phyloP scores from a whole-genome alignment of 495 filamentous ascomycete species.

The Wilcoxina mikolae region DNA sequence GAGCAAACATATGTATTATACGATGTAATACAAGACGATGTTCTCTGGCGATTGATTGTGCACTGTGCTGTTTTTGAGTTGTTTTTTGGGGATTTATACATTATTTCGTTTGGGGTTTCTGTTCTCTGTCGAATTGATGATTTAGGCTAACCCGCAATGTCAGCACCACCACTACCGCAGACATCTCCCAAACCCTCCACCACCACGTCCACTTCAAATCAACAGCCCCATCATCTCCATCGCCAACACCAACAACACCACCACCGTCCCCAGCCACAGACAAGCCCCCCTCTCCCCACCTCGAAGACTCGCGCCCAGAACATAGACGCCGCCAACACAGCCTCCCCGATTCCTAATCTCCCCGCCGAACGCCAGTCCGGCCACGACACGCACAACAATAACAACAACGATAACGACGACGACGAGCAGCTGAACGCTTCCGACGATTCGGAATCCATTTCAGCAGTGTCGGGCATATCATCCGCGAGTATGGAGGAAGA shows the following conservation, averaged over 20 bases:
- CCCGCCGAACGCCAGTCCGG: not conserved
- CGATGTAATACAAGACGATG: not conserved
- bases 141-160: not conserved
- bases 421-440: not conserved
- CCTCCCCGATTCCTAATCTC: not conserved
- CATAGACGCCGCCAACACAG: not conserved
- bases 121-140: no score
- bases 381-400: not conserved
- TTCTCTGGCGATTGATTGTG: not conserved
- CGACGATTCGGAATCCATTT: constrained; percentile 10
- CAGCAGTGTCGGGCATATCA: constrained; percentile 5
- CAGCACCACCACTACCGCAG: constrained; percentile 2
- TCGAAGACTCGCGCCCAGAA: not conserved
- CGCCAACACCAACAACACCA: constrained; percentile 1
- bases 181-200: not conserved
- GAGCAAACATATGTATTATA: not conserved
- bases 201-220: not conserved
- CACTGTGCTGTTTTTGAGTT: no score
- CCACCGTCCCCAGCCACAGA: not conserved
- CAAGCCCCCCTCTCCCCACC: not conserved
- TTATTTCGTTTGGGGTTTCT: no score
- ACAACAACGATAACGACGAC: not conserved
- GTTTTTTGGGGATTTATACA: no score
- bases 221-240: not conserved
- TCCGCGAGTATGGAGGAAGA: constrained; percentile 24